Evolutionary conservation across 768 basidiomycete genomes (phyloP).

Genomic region (Rhodotorula babjevae): DNA sequence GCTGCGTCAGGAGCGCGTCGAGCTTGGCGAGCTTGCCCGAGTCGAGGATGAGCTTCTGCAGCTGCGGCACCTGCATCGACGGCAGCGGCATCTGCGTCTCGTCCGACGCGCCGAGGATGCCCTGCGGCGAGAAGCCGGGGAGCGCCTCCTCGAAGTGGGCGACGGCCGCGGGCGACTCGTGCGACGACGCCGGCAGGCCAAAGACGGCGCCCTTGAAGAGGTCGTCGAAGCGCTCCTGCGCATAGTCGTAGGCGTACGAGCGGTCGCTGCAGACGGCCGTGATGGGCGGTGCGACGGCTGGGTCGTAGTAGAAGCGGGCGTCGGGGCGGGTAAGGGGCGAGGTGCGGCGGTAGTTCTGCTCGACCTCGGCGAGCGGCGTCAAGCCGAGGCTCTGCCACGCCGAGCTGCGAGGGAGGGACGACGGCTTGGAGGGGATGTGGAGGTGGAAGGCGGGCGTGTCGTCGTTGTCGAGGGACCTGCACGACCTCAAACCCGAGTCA

Average conservation of each 20-base stretch:
- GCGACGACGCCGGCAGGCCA: conserved; percentile 67
- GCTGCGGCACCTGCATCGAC: conserved; percentile 87
- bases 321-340: conserved; percentile 76
- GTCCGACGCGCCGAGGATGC: conserved; percentile 65
- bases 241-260: conserved; percentile 69
- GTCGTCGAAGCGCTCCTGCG: conserved; percentile 60
- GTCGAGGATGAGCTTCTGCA: conserved; percentile 89
- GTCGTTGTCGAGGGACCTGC: conserved; percentile 17
- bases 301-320: conserved; percentile 79
- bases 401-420: conserved; percentile 15
- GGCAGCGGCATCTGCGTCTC: conserved; percentile 70
- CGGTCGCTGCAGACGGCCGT: conserved; percentile 61
- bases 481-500: not conserved
- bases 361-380: conserved; percentile 61
- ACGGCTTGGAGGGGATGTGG: conserved; percentile 5
- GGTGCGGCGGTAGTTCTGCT: conserved; percentile 59
- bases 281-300: conserved; percentile 78
- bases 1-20: conserved; percentile 79
- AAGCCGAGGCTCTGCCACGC: conserved; percentile 45
- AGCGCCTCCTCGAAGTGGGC: conserved; percentile 53
- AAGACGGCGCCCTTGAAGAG: conserved; percentile 71
- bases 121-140: conserved; percentile 62
- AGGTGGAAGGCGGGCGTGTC: conserved; percentile 2
- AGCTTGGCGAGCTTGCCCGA: conserved; percentile 91
- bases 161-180: conserved; percentile 58